Base-by-base conservation (phyloP, 2,329 filamentous ascomycete genomes). In the Aspergillus sp. region DNA sequence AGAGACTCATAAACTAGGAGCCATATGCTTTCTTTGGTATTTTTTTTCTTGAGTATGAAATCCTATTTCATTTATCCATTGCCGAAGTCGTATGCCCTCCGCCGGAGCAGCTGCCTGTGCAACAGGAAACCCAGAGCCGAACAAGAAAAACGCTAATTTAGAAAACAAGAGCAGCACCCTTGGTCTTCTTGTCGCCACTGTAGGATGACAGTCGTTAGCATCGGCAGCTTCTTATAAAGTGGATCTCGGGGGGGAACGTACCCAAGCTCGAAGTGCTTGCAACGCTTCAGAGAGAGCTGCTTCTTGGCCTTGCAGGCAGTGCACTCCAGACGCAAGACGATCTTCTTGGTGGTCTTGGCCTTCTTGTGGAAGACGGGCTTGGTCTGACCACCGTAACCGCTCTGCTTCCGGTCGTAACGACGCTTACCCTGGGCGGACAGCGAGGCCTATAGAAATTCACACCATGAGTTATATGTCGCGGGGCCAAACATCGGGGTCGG, bases 341-440 rank as follows among this genome's bases (percentile, higher is more conserved):
- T 90, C 90, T 99, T 99, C 91, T 99, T 99, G 80, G 95, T 99
- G 73, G 95, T 99, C 91, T 99, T 99, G 72, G 95, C 95, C 87
- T 97, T 98, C 90, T 98, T 99, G 91, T 98, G 95, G 91, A 98
- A 99, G 78, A 99, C 93, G 75, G 96, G 95, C 87, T 99, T 99
- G 78, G 95, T 99, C 87, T 99, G 95, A 93, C 95, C 95, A 91
- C 95, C 95, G 80, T 97, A 98, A 91, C 94, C 94, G 81, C 90
- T 92, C 86, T 98, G 94, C 87, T 98, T 98, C 80, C 92, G 88
- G 85, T 96, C 92, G 86, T 98, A 98, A 90, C 94, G 93, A 84
- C 94, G 91, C 91, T 98, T 99, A 88, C 94, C 94, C 88, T 99
- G 94, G 71, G 92, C 92, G 86, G 92, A 96, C 71, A 94, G 86